Conservation (phyloP, 495 filamentous ascomycete genomes). For the Neurospora sp. region DNA sequence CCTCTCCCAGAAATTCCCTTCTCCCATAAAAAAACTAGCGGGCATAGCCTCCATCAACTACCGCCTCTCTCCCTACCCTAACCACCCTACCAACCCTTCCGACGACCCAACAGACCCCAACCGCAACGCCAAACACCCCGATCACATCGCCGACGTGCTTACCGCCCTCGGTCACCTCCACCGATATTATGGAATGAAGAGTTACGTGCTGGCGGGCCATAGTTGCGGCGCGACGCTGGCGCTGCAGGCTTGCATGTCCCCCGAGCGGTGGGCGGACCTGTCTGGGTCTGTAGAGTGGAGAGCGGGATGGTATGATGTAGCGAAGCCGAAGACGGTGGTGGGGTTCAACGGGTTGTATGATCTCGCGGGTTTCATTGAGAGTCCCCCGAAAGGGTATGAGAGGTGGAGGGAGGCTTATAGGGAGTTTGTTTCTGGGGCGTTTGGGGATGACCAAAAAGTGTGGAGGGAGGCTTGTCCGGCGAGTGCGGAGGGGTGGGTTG, state of each 20-base stretch:
- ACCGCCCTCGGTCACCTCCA: conserved; percentile 52
- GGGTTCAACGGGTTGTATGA: conserved; percentile 59
- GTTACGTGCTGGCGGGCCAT: conserved; percentile 65
- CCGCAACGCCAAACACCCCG: conserved; percentile 50
- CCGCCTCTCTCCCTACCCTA: conserved; percentile 64
- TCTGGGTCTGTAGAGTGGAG: too few relatives aligned
- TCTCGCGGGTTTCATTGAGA: conserved; percentile 34
- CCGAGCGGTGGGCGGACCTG: too few relatives aligned
- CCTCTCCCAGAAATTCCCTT: neutral
- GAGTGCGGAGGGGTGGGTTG: conserved; percentile 5
- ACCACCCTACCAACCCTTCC: conserved; percentile 40
- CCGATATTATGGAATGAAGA: conserved; percentile 20
- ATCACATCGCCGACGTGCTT: conserved; percentile 62
- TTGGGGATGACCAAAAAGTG: conserved; percentile 41
- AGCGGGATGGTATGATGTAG: neutral
- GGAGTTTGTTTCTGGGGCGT: conserved; percentile 51
- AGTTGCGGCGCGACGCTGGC: conserved; percentile 65
- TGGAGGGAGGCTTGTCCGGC: conserved; percentile 48
- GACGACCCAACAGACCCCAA: conserved; percentile 16
- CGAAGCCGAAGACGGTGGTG: conserved; percentile 17
- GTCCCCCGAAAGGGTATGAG: conserved; percentile 21
- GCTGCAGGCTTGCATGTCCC: conserved; percentile 59
- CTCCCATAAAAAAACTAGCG: conserved; percentile 24
- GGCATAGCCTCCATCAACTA: conserved; percentile 70
- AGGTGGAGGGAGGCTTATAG: conserved; percentile 44